Percentiles rank a stretch among this genome's conserved stretches.
These are phyloP conservation scores for Claviceps capensis DNA, from an alignment of 2,329 filamentous ascomycete species.

Conservation along the genomic window DNA sequence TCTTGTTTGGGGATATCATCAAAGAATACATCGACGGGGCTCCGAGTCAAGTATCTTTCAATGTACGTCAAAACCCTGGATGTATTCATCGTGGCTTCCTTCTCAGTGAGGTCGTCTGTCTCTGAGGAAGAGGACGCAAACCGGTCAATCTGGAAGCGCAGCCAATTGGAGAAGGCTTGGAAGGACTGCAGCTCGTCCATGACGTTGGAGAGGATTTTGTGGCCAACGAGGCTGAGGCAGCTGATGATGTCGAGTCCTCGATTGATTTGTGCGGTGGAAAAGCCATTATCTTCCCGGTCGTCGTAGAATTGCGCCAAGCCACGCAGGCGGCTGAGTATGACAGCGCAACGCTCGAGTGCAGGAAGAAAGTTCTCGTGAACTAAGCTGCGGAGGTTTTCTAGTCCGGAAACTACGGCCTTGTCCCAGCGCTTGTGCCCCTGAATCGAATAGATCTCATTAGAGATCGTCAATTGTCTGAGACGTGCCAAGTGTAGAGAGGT, in stretches of 20 bases:
- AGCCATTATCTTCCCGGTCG: conserved; percentile 49
- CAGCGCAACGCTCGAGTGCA: conserved; percentile 66
- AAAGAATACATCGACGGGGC: conserved; percentile 51
- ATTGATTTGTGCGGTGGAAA: conserved; percentile 48
- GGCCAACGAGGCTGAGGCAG: conserved; percentile 60
- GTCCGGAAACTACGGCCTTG: conserved; percentile 64
- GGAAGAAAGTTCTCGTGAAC: conserved; percentile 82
- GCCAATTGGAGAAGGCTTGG: conserved; percentile 65
- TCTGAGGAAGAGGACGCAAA: conserved; percentile 48
- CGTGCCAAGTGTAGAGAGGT: neutral
- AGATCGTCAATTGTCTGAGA: neutral
- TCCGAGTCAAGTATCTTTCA: conserved; percentile 51
- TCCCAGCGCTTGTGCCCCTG: conserved; percentile 94
- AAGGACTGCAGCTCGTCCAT: conserved; percentile 72
- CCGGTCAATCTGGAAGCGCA: conserved; percentile 70
- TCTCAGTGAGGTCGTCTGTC: conserved; percentile 61
- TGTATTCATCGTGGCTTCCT: conserved; percentile 63
- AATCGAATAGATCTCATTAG: neutral
- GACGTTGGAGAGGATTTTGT: conserved; percentile 57
- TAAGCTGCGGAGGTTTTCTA: conserved; percentile 63
- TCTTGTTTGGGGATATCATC: conserved; percentile 35
- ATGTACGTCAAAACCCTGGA: conserved; percentile 66
- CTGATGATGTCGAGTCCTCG: conserved; percentile 57
- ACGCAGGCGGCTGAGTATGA: conserved; percentile 69
- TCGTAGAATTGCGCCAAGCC: conserved; percentile 75